phyloP scores from a whole-genome alignment of 768 basidiomycete species.

The Clavulina sp. region DNA sequence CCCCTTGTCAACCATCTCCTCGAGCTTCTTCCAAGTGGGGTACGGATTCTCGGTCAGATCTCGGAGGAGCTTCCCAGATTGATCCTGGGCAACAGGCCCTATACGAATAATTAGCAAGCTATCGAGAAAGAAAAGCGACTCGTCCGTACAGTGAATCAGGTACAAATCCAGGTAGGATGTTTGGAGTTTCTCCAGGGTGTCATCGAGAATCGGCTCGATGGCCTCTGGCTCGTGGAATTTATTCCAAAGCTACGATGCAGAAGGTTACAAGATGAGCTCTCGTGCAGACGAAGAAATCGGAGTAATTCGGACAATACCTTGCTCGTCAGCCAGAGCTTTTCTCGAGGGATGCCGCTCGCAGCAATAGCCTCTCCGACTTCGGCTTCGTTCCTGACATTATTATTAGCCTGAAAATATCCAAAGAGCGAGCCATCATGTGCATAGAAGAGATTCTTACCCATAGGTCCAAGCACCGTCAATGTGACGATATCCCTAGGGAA shows the following conservation, averaged over 20 bases:
- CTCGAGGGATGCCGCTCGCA: conserved; percentile 52
- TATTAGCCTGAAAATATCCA: background rate
- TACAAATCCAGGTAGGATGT: conserved; percentile 50
- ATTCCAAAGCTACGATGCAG: background rate
- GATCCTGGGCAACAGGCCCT: background rate
- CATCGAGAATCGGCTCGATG: conserved; percentile 41
- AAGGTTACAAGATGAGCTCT: background rate
- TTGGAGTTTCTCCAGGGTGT: conserved; percentile 48
- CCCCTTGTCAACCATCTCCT: conserved; percentile 43
- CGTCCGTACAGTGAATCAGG: background rate
- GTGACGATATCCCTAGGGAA: background rate
- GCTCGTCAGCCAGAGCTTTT: conserved; percentile 56
- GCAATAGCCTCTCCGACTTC: conserved; percentile 73
- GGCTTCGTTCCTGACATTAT: conserved; percentile 1
- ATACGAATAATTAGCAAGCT: background rate
- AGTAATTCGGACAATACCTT: conserved; percentile 14
- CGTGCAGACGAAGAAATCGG: background rate
- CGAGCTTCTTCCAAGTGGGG: conserved; percentile 49
- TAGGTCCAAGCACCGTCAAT: conserved; percentile 1
- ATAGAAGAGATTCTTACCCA: background rate
- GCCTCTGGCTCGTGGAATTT: background rate
- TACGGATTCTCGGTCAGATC: background rate
- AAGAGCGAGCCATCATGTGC: background rate
- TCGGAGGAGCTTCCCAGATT: background rate
- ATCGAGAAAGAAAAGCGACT: background rate